These are phyloP conservation scores for Termitomyces heimii DNA, from an alignment of 768 basidiomycete species.

Conservation along the genomic window DNA sequence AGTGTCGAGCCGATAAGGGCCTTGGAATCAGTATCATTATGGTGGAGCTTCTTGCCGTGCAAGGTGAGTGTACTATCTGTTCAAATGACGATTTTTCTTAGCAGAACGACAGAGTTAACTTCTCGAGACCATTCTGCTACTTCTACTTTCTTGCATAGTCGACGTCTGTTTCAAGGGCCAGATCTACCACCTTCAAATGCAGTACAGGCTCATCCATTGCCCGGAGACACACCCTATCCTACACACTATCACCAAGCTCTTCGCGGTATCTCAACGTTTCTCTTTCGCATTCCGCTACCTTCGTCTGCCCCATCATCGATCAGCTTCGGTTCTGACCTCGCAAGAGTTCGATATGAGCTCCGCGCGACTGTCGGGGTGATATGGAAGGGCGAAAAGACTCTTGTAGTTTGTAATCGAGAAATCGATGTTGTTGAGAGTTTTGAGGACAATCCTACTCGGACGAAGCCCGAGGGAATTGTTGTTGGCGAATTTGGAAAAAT, in stretches of 20 bases:
- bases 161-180: conserved; percentile 74
- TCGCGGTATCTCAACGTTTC: conserved; percentile 72
- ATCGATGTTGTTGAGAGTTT: conserved; percentile 63
- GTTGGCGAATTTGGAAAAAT: conserved; percentile 79
- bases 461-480: conserved; percentile 51
- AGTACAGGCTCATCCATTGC: conserved; percentile 55
- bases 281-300: conserved; percentile 74
- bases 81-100: neutral
- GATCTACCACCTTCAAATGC: conserved; percentile 82
- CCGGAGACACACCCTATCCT: conserved; percentile 58
- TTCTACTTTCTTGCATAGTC: conserved; percentile 66
- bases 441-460: conserved; percentile 27
- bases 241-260: conserved; percentile 65
- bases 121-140: conserved; percentile 79
- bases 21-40: conserved; percentile 72
- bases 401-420: conserved; percentile 57
- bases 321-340: conserved; percentile 63
- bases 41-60: conserved; percentile 70
- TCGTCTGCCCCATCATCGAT: conserved; percentile 64
- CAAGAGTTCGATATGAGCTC: conserved; percentile 66
- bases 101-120: conserved; percentile 51
- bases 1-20: conserved; percentile 68
- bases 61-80: conserved; percentile 40
- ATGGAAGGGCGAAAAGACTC: conserved; percentile 68
- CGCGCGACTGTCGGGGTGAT: conserved; percentile 65